A percentile compares a stretch with the other conserved stretches of the same genome.
Evolutionary conservation across 1,284 basidiomycete species (phyloP).

Genomic region (Porogramme epimiltina): DNA sequence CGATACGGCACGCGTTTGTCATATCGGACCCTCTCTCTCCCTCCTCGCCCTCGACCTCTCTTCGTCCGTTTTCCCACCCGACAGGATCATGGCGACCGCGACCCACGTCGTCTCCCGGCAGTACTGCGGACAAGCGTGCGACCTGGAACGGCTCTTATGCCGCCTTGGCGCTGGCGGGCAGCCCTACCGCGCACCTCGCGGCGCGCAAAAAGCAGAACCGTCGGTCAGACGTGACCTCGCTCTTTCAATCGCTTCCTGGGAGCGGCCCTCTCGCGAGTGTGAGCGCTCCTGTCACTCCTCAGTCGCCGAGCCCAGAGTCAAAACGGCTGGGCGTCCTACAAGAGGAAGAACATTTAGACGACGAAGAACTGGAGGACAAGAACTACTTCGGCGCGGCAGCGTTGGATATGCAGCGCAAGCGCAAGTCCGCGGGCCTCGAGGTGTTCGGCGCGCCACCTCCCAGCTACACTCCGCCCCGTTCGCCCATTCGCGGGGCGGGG

Average conservation of each 20-base stretch:
- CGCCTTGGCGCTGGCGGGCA: slow-evolving; percentile 46
- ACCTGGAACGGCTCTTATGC: slow-evolving; percentile 75
- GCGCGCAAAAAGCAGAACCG: slow-evolving; percentile 51
- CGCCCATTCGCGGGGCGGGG: slow-evolving; percentile 3
- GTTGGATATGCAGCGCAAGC: slow-evolving; percentile 56
- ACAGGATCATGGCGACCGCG: slow-evolving; percentile 27
- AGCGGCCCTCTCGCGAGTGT: slow-evolving; percentile 22
- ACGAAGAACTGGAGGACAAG: slow-evolving; percentile 33
- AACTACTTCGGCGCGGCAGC: slow-evolving; percentile 60
- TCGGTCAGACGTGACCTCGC: slow-evolving; percentile 51
- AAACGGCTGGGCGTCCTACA: slow-evolving; percentile 24
- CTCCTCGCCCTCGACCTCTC: slow-evolving; percentile 35
- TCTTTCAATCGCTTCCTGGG: slow-evolving; percentile 38
- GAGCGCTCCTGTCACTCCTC: slow-evolving; percentile 55
- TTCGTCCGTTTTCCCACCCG: slow-evolving; percentile 46
- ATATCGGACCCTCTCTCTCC: slow-evolving; percentile 39
- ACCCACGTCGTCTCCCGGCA: slow-evolving; percentile 22
- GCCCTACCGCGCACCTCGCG: slow-evolving; percentile 41
- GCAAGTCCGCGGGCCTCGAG: slow-evolving; percentile 51
- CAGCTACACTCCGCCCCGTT: slow-evolving; percentile 22
- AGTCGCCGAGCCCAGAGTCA: slow-evolving; percentile 15
- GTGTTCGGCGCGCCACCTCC: slow-evolving; percentile 38
- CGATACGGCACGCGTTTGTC: slow-evolving; percentile 43
- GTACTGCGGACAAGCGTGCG: slow-evolving; percentile 52
- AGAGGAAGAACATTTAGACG: slow-evolving; percentile 40